A percentile compares a stretch with the other conserved stretches of the same genome.
Conservation (phyloP, 139 green algal genomes). For the Chlorella sp. region DNA sequence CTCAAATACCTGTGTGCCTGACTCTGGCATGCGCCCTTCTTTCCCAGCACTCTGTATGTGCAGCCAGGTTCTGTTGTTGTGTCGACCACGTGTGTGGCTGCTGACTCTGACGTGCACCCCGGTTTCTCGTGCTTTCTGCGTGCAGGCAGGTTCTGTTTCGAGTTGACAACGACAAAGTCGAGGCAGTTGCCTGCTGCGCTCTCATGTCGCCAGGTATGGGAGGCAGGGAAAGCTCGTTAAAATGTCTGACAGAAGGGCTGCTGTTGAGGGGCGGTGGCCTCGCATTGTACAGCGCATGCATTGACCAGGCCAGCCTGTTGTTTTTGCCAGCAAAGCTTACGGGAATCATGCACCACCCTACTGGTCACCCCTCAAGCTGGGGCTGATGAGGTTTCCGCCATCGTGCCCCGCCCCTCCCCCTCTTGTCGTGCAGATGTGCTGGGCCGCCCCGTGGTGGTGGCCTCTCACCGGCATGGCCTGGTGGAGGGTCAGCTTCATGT, state of each 20-base stretch:
- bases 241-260: not conserved
- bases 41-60: no score
- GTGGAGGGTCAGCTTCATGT: constrained; percentile 43
- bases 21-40: no score
- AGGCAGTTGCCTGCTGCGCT: constrained; percentile 46
- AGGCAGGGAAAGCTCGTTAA: no score
- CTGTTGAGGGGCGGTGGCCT: not conserved
- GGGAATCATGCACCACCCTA: no score
- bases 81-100: not conserved
- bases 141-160: constrained; percentile 39
- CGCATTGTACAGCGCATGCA: not conserved
- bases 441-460: constrained; percentile 48
- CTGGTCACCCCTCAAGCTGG: no score
- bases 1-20: no score
- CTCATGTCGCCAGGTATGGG: constrained; percentile 35
- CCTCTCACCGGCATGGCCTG: constrained; percentile 48
- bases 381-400: no score
- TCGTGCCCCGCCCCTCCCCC: no score
- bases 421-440: constrained; percentile 14
- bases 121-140: not conserved
- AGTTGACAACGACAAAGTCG: constrained; percentile 51
- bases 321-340: no score
- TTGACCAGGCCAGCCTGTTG: no score
- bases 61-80: not conserved
- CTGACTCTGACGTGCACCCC: no score